Evolutionary conservation across 176 grass and related monocot species (phyloP).

Genomic region (Canna indica): DNA sequence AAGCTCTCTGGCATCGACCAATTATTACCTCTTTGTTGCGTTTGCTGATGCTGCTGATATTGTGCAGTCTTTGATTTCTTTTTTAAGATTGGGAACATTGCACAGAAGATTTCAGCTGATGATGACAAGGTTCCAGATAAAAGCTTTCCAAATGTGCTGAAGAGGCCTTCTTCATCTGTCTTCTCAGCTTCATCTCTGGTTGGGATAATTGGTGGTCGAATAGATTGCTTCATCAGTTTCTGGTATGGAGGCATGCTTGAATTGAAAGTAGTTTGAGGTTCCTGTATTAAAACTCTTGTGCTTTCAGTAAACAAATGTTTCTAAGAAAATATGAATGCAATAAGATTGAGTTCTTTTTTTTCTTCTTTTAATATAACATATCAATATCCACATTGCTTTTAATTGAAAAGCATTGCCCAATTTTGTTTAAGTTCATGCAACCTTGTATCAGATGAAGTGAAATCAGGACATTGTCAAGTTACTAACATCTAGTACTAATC

Average conservation of each 20-base stretch:
- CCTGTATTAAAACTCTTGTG: conserved; percentile 23
- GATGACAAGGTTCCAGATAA: conserved; percentile 47
- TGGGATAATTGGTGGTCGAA: conserved; percentile 48
- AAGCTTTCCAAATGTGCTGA: conserved; percentile 43
- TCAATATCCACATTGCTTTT: not conserved
- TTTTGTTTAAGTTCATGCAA: not conserved
- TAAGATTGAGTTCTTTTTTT: not conserved
- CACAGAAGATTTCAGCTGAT: conserved; percentile 30
- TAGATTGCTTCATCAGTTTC: conserved; percentile 39
- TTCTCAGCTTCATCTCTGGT: conserved; percentile 43
- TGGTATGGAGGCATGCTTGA: conserved; percentile 53
- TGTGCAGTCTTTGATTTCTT: conserved; percentile 46
- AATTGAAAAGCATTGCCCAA: not conserved
- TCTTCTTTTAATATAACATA: not conserved
- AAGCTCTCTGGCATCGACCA: conserved; percentile 58
- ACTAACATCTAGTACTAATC: too few species aligned
- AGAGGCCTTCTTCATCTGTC: conserved; percentile 50
- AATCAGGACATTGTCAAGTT: too few species aligned
- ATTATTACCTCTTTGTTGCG: conserved; percentile 21
- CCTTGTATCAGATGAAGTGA: not conserved
- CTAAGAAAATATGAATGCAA: not conserved
- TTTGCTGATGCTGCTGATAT: conserved; percentile 30
- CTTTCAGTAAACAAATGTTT: not conserved
- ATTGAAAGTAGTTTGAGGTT: conserved; percentile 33
- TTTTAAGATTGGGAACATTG: conserved; percentile 37